Base-by-base conservation (phyloP, 768 basidiomycete species). In the Daedaleopsis sinensis region DNA sequence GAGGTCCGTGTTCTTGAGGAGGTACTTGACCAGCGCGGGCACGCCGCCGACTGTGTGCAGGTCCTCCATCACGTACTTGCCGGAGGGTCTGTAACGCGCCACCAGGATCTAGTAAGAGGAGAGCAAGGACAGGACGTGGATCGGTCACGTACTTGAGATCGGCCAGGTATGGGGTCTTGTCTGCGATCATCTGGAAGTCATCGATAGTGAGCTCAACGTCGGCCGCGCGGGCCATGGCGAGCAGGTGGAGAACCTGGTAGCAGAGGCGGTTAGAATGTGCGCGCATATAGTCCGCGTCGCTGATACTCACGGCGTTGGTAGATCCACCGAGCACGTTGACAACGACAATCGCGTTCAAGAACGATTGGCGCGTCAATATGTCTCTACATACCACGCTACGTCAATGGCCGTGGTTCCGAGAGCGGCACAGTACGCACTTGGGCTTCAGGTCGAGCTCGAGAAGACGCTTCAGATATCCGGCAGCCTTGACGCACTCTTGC, bases 61-160 rank as follows among this genome's bases (percentile, higher is more conserved):
- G 67, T 96, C 93, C 73, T 94, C 89, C 92, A 95, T 94, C 69
- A 89, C 87, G 73, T 93, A 95, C 76, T 85, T 85, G 24, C 92
- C 93, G 8, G 91, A 92, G 16, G 92, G 91, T 76, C 88, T 89
- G 57, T 24, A 43, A n/a, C 15, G 42, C 11, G 10, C 44, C 18
- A 46, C 9, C 21, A 18, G 39, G 67, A 57, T 55, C 53, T 64
- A 37, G 23, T 55, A 48, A 38, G 58, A 37, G 7, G 52, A 39
- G 35, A 5, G 35, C 27, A n/a, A 15, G 15, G 9, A 21, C 21
- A 36, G 35, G 47, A 24, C 15, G 18, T 10, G 13, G 12, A 13
- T 42, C 51, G 59, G 53, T 71, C 71, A 77, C 76, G 58, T 71
- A 84, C 85, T 86, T 92, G 62, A 95, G 79, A 69, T 95, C 90